These are phyloP conservation scores for Globisporangium camurandrum DNA, from an alignment of 352 stramenopile genomes.

Conservation along the genomic window DNA sequence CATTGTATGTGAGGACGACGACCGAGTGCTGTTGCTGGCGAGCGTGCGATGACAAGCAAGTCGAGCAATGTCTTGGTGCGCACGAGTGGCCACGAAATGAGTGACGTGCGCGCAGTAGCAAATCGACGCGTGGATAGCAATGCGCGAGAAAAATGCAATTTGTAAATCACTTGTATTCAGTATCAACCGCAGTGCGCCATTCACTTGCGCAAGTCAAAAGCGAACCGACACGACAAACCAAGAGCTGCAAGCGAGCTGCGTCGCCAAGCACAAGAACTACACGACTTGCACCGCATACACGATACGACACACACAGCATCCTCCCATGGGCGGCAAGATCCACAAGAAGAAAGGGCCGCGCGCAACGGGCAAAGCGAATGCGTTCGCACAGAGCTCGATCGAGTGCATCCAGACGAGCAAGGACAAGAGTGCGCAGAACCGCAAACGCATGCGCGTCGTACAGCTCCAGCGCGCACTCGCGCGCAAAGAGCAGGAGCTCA, in stretches of 20 bases:
- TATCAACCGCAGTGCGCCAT: too few relatives aligned
- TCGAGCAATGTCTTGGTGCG: neutral
- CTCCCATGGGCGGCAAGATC: conserved; percentile 46
- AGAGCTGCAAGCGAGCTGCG: too few relatives aligned
- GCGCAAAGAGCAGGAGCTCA: conserved; percentile 56
- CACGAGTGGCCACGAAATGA: too few relatives aligned
- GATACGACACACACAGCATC: too few relatives aligned
- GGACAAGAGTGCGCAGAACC: conserved; percentile 60
- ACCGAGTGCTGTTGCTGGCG: neutral
- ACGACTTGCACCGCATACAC: too few relatives aligned
- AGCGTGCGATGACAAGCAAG: neutral
- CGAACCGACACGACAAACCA: too few relatives aligned
- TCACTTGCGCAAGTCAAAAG: too few relatives aligned
- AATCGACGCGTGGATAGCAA: too few relatives aligned
- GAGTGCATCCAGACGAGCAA: conserved; percentile 49
- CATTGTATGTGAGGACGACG: conserved; percentile 17
- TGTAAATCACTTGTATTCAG: too few relatives aligned
- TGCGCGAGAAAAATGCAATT: too few relatives aligned
- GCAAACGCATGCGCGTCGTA: conserved; percentile 70
- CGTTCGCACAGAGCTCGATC: conserved; percentile 53
- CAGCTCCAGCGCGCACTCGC: conserved; percentile 74
- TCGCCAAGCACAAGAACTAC: too few relatives aligned
- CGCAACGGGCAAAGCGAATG: conserved; percentile 37
- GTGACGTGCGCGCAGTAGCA: too few relatives aligned
- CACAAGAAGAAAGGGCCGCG: conserved; percentile 58